These are phyloP conservation scores for Chloranthus sessilifolius DNA, from an alignment of 164 flowering plant species.

Conservation along the genomic window DNA sequence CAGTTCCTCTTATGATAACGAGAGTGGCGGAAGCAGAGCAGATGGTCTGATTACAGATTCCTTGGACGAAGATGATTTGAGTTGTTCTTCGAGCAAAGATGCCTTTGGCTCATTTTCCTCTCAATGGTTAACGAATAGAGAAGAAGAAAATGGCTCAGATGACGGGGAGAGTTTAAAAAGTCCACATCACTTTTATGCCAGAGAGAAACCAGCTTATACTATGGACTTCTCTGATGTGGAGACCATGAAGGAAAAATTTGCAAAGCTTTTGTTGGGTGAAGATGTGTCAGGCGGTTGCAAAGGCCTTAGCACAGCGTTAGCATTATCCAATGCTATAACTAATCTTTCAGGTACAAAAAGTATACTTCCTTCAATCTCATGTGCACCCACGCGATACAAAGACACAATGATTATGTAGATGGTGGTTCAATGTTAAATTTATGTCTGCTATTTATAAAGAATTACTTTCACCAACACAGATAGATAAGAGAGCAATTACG, in stretches of 20 bases:
- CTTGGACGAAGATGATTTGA: conserved; percentile 63
- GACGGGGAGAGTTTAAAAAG: conserved; percentile 48
- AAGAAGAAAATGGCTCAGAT: conserved; percentile 37
- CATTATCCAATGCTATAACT: conserved; percentile 82
- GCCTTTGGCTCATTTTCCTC: conserved; percentile 76
- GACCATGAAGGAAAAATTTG: conserved; percentile 76
- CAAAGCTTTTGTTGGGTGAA: conserved; percentile 82
- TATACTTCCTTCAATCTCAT: too few relatives aligned
- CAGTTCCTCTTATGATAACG: conserved; percentile 48
- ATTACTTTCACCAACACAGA: too few relatives aligned
- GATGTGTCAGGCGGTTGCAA: conserved; percentile 78
- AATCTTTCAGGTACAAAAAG: conserved; percentile 59
- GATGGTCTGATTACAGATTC: conserved; percentile 61
- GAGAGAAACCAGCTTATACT: conserved; percentile 33
- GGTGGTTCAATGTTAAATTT: too few relatives aligned
- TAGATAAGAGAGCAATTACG: too few relatives aligned
- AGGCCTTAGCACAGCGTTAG: conserved; percentile 65
- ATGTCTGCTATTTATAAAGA: too few relatives aligned
- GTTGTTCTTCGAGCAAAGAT: conserved; percentile 83
- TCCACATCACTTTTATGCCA: conserved; percentile 23
- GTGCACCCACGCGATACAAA: too few relatives aligned
- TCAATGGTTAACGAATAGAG: conserved; percentile 43
- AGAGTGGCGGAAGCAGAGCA: conserved; percentile 59
- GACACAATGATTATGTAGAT: too few relatives aligned
- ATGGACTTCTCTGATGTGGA: conserved; percentile 52